phyloP scores from a whole-genome alignment of 2,329 filamentous ascomycete species.

The Aspergillus hiratsukae region DNA sequence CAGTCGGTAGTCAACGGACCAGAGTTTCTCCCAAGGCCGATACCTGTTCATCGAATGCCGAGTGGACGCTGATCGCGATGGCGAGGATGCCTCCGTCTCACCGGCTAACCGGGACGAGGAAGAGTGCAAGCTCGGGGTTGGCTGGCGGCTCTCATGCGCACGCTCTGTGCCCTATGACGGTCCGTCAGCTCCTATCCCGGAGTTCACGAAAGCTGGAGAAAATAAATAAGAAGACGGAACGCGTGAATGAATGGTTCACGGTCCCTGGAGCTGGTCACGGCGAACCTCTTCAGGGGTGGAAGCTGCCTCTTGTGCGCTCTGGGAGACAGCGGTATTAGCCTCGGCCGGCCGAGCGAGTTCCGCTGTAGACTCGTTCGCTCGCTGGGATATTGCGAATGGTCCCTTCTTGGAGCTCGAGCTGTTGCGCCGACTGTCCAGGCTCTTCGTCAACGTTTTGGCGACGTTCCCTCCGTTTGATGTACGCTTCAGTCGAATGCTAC shows the following conservation, averaged over 20 bases:
- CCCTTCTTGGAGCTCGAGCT: slow-evolving; percentile 82
- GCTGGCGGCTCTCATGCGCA: slow-evolving; percentile 2
- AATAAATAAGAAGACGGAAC: slow-evolving; percentile 4
- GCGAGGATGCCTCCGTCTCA: slow-evolving; percentile 14
- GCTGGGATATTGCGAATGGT: slow-evolving; percentile 26
- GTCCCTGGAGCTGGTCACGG: slow-evolving; percentile 43
- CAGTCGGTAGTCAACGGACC: slow-evolving; percentile 41
- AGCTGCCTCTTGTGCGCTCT: slow-evolving; percentile 35
- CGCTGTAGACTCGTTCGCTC: slow-evolving; percentile 29
- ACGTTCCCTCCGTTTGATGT: slow-evolving; percentile 64
- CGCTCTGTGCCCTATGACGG: slow-evolving; percentile 17
- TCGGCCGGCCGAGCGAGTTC: slow-evolving; percentile 35
- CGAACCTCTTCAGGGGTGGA: slow-evolving; percentile 46
- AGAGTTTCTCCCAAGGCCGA: slow-evolving; percentile 41
- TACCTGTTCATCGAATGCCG: slow-evolving; percentile 20
- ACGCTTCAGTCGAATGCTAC: slow-evolving; percentile 52
- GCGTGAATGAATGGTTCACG: slow-evolving; percentile 27
- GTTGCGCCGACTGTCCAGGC: slow-evolving; percentile 83
- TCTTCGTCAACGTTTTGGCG: slow-evolving; percentile 76
- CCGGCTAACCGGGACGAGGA: slow-evolving; percentile 12
- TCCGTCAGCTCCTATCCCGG: slow-evolving; percentile 18
- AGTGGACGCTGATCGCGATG: slow-evolving; percentile 23
- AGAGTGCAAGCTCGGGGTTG: slow-evolving; percentile 2
- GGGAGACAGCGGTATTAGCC: slow-evolving; percentile 25
- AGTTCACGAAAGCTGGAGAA: background rate